A percentile compares a stretch with the other conserved stretches of the same genome.
Conservation (phyloP, 306 rosid genomes). For the Cyamopsis tetragonoloba region DNA sequence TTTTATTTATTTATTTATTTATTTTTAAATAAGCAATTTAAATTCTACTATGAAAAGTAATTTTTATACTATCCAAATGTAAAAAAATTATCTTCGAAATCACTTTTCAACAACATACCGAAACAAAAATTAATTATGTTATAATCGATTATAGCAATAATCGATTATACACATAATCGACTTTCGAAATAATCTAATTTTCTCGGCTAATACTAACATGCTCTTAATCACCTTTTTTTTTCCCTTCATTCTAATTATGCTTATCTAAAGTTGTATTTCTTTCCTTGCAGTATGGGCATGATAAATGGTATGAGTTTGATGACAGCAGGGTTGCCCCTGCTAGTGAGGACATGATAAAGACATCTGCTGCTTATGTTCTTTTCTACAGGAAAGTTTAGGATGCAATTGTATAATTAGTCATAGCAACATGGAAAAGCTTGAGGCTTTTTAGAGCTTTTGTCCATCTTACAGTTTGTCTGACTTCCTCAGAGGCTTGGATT, state of each 20-base stretch:
- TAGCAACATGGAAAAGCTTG: slow-evolving; percentile 27
- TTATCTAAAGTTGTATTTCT: slow-evolving; percentile 15
- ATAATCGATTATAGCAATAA: too few relatives aligned
- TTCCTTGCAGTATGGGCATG: slow-evolving; percentile 49
- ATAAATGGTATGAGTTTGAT: slow-evolving; percentile 73
- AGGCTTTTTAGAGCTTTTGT: slow-evolving; percentile 17
- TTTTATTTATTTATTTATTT: neutral
- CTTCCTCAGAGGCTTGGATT: slow-evolving; percentile 17
- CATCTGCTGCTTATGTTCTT: slow-evolving; percentile 82
- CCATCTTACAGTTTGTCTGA: slow-evolving; percentile 7
- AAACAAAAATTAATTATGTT: too few relatives aligned
- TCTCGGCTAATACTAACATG: too few relatives aligned
- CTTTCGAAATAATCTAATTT: neutral
- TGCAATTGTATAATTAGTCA: slow-evolving; percentile 29
- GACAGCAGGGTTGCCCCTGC: slow-evolving; percentile 56
- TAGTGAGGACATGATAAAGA: slow-evolving; percentile 46
- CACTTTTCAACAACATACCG: too few relatives aligned
- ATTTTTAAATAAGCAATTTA: too few relatives aligned
- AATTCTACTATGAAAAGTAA: too few relatives aligned
- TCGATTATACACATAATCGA: too few relatives aligned
- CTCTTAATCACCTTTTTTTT: neutral
- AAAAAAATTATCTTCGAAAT: too few relatives aligned
- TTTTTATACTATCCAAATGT: too few relatives aligned
- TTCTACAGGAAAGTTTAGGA: slow-evolving; percentile 64
- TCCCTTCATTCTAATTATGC: neutral